A percentile compares a stretch with the other conserved stretches of the same genome.
phyloP scores from a whole-genome alignment of 495 filamentous ascomycete genomes.

The Elasticomyces elasticus region DNA sequence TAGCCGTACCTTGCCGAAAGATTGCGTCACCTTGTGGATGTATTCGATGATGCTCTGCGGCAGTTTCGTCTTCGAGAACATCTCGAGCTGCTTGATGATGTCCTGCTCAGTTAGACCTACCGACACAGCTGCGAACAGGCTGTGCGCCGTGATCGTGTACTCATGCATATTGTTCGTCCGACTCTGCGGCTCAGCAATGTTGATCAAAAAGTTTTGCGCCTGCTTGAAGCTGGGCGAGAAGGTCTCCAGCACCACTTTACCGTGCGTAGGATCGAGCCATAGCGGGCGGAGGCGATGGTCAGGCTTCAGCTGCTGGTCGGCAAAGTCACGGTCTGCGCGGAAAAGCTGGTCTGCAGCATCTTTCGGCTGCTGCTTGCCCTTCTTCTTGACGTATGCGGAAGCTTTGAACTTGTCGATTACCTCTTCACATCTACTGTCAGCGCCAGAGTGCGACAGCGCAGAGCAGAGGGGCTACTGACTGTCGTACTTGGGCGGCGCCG shows the following conservation, averaged over 20 bases:
- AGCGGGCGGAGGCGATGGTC: constrained; percentile 83
- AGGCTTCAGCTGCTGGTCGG: constrained; percentile 66
- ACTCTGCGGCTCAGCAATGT: constrained; percentile 86
- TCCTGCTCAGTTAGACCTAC: constrained; percentile 79
- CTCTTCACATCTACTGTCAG: constrained; percentile 1
- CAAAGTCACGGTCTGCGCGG: constrained; percentile 62
- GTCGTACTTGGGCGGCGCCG: constrained; percentile 16
- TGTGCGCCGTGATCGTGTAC: constrained; percentile 83
- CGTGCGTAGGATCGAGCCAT: constrained; percentile 80
- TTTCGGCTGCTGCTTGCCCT: constrained; percentile 14
- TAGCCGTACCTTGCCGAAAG: constrained; percentile 90
- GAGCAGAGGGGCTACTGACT: neutral
- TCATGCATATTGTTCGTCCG: constrained; percentile 84
- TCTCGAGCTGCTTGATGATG: constrained; percentile 79
- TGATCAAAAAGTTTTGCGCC: constrained; percentile 89
- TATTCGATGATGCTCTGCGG: constrained; percentile 68
- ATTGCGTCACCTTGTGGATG: constrained; percentile 73
- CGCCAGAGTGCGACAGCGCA: too few relatives aligned
- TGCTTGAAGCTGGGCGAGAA: constrained; percentile 77
- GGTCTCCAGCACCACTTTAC: constrained; percentile 87
- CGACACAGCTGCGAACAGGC: constrained; percentile 88
- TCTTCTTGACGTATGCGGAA: constrained; percentile 15
- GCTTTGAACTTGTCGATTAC: constrained; percentile 18
- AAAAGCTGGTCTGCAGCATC: constrained; percentile 42
- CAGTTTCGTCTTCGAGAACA: constrained; percentile 75